phyloP scores from a whole-genome alignment of 2,329 filamentous ascomycete genomes.

The Furcasterigmium furcatum region DNA sequence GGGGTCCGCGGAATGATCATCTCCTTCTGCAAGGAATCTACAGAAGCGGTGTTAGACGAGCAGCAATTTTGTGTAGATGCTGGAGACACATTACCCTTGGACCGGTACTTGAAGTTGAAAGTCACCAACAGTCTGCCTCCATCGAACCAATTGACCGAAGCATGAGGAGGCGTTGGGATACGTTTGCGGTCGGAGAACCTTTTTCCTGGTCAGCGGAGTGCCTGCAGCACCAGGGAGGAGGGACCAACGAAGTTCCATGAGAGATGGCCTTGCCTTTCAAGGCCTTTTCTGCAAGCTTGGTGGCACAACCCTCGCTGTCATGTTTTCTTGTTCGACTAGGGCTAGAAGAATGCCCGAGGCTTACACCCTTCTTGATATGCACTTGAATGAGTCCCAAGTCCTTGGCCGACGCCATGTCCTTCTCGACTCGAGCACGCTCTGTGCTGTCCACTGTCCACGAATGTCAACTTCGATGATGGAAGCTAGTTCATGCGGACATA shows the following conservation, averaged over 20 bases:
- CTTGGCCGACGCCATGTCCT: constrained; percentile 6
- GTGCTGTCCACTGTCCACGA: constrained; percentile 9
- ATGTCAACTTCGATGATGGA: too few relatives aligned
- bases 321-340: background rate
- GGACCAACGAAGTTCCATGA: constrained; percentile 24
- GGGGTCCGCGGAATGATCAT: constrained; percentile 23
- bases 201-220: background rate
- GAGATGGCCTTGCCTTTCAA: constrained; percentile 28
- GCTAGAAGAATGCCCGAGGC: background rate
- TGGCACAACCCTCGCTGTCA: background rate
- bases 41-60: background rate
- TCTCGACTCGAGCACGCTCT: constrained; percentile 4
- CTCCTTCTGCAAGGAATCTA: constrained; percentile 25
- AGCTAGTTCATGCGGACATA: too few relatives aligned
- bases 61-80: background rate
- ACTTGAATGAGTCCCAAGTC: constrained; percentile 16
- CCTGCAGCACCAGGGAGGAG: background rate
- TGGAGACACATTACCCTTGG: constrained; percentile 15
- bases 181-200: background rate
- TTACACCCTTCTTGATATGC: constrained; percentile 3
- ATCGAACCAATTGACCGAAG: background rate
- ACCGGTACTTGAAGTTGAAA: constrained; percentile 27
- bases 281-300: constrained; percentile 25
- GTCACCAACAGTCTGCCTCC: constrained; percentile 18
- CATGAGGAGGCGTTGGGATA: background rate